These are phyloP conservation scores for Gossypium thurberi DNA, from an alignment of 345 rosid genomes.

Conservation along the genomic window DNA sequence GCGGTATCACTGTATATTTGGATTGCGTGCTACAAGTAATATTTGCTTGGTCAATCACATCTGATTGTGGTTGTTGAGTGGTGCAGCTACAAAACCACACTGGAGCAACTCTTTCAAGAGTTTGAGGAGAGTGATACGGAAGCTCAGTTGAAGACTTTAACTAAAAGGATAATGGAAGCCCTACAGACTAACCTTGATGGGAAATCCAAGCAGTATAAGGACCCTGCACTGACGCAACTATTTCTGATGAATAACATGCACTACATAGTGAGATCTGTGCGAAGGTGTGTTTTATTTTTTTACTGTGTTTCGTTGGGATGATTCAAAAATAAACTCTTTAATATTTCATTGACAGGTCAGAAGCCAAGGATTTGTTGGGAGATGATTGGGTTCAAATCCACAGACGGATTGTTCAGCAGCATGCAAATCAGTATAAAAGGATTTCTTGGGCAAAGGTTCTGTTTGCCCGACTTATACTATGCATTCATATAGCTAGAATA, in stretches of 20 bases:
- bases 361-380: conserved; percentile 88
- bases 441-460: conserved; percentile 94
- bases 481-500: background rate
- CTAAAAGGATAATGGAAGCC: conserved; percentile 84
- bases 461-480: background rate
- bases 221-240: conserved; percentile 83
- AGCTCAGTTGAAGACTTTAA: conserved; percentile 51
- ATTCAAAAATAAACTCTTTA: background rate
- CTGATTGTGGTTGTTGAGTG: conserved; percentile 8
- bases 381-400: conserved; percentile 99
- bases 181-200: conserved; percentile 86
- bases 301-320: background rate
- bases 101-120: conserved; percentile 84
- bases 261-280: conserved; percentile 92
- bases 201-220: conserved; percentile 93
- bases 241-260: conserved; percentile 96
- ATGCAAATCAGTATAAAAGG: conserved; percentile 96
- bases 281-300: conserved; percentile 49
- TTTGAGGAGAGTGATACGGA: conserved; percentile 39
- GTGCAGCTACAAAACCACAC: conserved; percentile 69
- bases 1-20: background rate
- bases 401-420: conserved; percentile 89
- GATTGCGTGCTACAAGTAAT: background rate
- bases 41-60: background rate
- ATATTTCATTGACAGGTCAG: conserved; percentile 53